Evolutionary conservation across 2,329 filamentous ascomycete species (phyloP), one percentile per base, ranked within the genome.

Genomic region (Penicillium expansum): DNA sequence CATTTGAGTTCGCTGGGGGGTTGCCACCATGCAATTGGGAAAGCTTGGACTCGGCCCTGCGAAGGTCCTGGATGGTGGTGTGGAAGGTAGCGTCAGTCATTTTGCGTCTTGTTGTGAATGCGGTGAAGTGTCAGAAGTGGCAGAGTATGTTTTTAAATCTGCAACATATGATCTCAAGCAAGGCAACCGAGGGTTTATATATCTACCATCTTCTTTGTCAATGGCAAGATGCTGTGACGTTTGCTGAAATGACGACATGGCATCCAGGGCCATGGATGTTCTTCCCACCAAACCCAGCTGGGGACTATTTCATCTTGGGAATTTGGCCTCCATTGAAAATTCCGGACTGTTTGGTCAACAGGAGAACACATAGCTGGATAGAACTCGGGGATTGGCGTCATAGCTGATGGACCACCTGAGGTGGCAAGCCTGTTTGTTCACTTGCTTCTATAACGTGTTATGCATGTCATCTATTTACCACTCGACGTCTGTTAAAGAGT

Each of bases 241-340:
- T 59, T 55, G 47, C 20, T 43, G 39, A 18, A 48, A 66, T 65
- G 62, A 66, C 62, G 61, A 59, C 59, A 66, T 64, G 35, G 35
- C 2, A 27, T 52, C 20, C 37, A 56, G 24, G 30, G 51, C 56
- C 55, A 56, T 55, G 60, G 58, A 52, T 50, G 37, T 39, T 18
- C 30, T 35, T 38, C 30, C 50, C 54, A 59, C 48, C 24, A 49
- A 51, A 49, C 35, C 45, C 44, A 48, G 38, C 41, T 24, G 24
- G 24, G 29, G 7, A 14, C 6, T 44, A 1, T 14, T 47, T 22
- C 33, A 37, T 42, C 20, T 38, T 42, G 9, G n/a, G 22, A 27
- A 3, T 2, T 39, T 45, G 1, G 24, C 20, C 10, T 22, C 22
- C 20, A 18, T 24, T 30, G n/a, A 18, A 24, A 1, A 33, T 27